Percentiles rank a stretch among this genome's conserved stretches.
phyloP scores from a whole-genome alignment of 257 asterid species.

The Solanum appendiculatum region DNA sequence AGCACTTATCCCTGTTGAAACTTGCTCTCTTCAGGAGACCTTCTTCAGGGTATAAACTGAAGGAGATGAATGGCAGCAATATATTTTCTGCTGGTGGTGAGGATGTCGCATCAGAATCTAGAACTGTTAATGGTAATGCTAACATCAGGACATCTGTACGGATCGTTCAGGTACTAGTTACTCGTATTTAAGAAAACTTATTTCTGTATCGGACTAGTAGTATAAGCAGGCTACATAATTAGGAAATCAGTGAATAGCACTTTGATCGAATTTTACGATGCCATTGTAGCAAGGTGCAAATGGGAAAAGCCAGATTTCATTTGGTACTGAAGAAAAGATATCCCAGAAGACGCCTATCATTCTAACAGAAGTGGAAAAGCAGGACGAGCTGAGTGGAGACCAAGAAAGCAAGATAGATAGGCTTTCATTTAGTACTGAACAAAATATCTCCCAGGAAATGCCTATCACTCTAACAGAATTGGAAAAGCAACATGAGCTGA shows the following conservation, averaged over 20 bases:
- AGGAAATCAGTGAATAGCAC: neutral
- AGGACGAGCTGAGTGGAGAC: constrained; percentile 74
- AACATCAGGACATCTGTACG: constrained; percentile 73
- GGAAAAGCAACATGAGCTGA: constrained; percentile 74
- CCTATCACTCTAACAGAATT: constrained; percentile 68
- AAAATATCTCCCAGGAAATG: constrained; percentile 63
- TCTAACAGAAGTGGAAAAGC: constrained; percentile 74
- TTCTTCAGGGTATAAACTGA: constrained; percentile 68
- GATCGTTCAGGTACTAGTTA: constrained; percentile 65
- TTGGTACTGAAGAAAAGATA: constrained; percentile 60
- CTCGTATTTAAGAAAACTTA: neutral
- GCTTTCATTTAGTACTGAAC: constrained; percentile 68
- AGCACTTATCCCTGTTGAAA: neutral
- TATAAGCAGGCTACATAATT: neutral
- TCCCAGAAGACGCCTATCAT: constrained; percentile 73
- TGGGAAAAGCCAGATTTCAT: constrained; percentile 88
- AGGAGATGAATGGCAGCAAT: constrained; percentile 89
- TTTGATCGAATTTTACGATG: neutral
- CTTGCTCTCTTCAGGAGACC: constrained; percentile 53
- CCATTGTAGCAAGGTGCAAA: constrained; percentile 61
- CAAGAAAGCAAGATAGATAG: constrained; percentile 43
- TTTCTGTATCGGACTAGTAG: neutral
- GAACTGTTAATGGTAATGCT: constrained; percentile 28
- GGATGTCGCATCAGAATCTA: constrained; percentile 39
- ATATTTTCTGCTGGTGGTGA: constrained; percentile 50